Base-by-base conservation (phyloP, 768 basidiomycete genomes). In the Hygrophorus russula region DNA sequence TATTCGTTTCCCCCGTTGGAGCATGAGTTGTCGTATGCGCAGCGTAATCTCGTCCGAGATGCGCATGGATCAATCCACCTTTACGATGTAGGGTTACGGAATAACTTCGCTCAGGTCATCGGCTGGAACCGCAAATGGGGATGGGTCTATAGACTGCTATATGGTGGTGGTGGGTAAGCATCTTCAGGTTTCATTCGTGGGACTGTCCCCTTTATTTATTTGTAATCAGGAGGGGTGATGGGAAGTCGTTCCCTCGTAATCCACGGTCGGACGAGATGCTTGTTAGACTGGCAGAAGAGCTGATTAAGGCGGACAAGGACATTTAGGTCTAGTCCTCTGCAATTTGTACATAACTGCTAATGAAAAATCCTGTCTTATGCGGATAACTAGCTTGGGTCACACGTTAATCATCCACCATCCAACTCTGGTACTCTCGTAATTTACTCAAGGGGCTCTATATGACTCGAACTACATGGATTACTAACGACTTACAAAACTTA, bases 31-130 rank as follows among this genome's bases (percentile, higher is more conserved):
- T 76, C 77, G 0, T 74, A 66, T 46, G 51, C 57, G 3, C 87
- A 91, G 57, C 71, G 87, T 30, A 60, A 68, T 35, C 65, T 81
- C 1, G 80, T 90, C 0, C 74, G 67, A 47, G 68, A 73, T 18
- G 82, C 81, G 10, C 80, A 85, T 48, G 59, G 69, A 2, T 55
- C 67, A 27, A 69, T 88, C 20, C 70, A 69, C 10, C 36, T 83
- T 15, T 91, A 89, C 53, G 76, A 89, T 53, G 49, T 91, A 4
- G 87, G 88, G 9, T 82, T 77, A 75, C 64, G 69, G 37, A 68
- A 61, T 49, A 91, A 91, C 49, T 79, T 80, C 72, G 62, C 55
- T 13, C 80, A 85, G 55, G 76, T 77, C 2, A 69, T 86, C 46
- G 83, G 82, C 8, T 80, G 70, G 70, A 66, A 60, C 31, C 64